Conservation (phyloP, 73 alveolate genomes). For the Stentor coeruleus region DNA sequence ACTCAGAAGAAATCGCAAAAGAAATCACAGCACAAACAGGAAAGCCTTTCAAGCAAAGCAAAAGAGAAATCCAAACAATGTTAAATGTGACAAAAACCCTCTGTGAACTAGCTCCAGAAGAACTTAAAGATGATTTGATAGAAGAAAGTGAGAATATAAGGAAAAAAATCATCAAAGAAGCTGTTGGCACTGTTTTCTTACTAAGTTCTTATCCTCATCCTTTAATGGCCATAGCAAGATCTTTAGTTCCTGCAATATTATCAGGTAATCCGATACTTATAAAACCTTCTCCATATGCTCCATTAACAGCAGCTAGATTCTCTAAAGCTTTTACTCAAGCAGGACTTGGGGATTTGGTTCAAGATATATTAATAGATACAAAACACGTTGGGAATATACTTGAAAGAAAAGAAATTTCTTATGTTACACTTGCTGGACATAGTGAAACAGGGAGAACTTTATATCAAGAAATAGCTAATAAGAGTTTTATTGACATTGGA, state of each 20-base stretch:
- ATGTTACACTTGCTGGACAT: slow-evolving; percentile 35
- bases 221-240: slow-evolving; percentile 13
- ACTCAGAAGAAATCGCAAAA: slow-evolving; percentile 28
- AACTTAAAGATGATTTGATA: background rate
- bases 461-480: slow-evolving; percentile 37
- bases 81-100: slow-evolving; percentile 23
- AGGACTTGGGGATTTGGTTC: slow-evolving; percentile 26
- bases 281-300: slow-evolving; percentile 35
- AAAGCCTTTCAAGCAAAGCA: slow-evolving; percentile 33
- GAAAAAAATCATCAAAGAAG: slow-evolving; percentile 31
- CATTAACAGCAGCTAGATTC: slow-evolving; percentile 4
- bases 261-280: slow-evolving; percentile 34
- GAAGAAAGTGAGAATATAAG: background rate
- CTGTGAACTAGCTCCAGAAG: slow-evolving; percentile 19
- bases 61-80: slow-evolving; percentile 29
- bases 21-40: slow-evolving; percentile 44
- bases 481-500: slow-evolving; percentile 16
- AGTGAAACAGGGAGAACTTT: slow-evolving; percentile 34
- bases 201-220: slow-evolving; percentile 35
- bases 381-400: slow-evolving; percentile 17
- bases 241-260: slow-evolving; percentile 38
- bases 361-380: slow-evolving; percentile 14
- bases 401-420: slow-evolving; percentile 6
- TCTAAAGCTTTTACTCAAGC: slow-evolving; percentile 29
- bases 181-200: slow-evolving; percentile 40